Conservation (phyloP, 495 filamentous ascomycete genomes). For the Aspergillus wentii region DNA sequence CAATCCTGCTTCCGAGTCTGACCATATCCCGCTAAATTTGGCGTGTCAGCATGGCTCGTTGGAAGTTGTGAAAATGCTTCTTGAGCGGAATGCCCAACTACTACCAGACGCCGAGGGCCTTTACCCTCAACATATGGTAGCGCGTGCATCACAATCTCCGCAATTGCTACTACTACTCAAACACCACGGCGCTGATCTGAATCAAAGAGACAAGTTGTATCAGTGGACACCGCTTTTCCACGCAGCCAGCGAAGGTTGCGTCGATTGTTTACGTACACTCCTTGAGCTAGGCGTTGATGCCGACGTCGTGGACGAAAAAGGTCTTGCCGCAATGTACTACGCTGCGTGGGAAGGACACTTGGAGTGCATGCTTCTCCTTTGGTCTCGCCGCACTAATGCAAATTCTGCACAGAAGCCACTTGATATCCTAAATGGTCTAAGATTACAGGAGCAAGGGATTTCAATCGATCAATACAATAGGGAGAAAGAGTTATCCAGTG, state of each 20-base stretch:
- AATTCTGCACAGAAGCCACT: conserved; percentile 24
- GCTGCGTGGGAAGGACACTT: conserved; percentile 97
- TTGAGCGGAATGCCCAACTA: conserved; percentile 71
- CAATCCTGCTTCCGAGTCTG: conserved; percentile 74
- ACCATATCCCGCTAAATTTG: conserved; percentile 90
- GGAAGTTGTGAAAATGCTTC: conserved; percentile 74
- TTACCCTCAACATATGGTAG: conserved; percentile 96
- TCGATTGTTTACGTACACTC: conserved; percentile 75
- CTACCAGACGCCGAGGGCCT: conserved; percentile 92
- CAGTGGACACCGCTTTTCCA: conserved; percentile 97
- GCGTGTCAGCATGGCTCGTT: conserved; percentile 89
- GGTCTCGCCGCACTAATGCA: conserved; percentile 38
- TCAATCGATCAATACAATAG: conserved; percentile 27
- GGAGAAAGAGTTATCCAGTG: conserved; percentile 52
- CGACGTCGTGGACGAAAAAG: conserved; percentile 83
- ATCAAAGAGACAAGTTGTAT: conserved; percentile 91
- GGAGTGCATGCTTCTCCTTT: conserved; percentile 87
- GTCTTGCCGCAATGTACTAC: conserved; percentile 92
- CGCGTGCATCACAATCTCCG: conserved; percentile 78
- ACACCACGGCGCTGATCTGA: conserved; percentile 81
- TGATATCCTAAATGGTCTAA: conserved; percentile 30
- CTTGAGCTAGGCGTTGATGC: conserved; percentile 70
- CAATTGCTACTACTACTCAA: conserved; percentile 74
- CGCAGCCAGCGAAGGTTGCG: conserved; percentile 93
- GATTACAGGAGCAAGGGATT: conserved; percentile 28